Base-by-base conservation (phyloP, 2,329 filamentous ascomycete genomes). In the Amauroascus verrucosus region DNA sequence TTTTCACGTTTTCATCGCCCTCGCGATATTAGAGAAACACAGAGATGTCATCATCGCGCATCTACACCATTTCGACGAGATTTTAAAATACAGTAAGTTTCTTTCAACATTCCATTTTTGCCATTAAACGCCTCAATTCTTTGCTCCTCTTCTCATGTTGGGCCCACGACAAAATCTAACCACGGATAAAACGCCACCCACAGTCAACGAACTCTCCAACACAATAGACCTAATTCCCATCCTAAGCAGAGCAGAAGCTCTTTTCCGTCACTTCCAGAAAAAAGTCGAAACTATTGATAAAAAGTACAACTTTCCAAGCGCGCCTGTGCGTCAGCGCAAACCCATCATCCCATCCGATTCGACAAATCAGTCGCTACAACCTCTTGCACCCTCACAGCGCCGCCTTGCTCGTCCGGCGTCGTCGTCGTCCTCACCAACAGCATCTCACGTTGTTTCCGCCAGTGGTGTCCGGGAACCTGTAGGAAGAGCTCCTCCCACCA, bases 11-110 rank as follows among this genome's bases (percentile, higher is more conserved):
- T 98, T 98, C 65, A 78, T 98, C 57, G 93, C 94, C 0, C 72
- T 98, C 40, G 91, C 93, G 0, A 95, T 98, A 37, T 70, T 98
- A 22, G 93, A 98, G 69, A 95, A 94, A 71, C 93, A 97, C 64
- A 77, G 91, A n/a, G 85, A 91, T 64, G 86, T 97, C 11, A 97
- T 98, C 57, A 95, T 98, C 84, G 82, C 85, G 53, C 93, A 98
- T 69, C 74, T 98, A 24, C 81, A 88, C 65, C 87, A 91, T 62
- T 98, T 98, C 71, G 93, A 98, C 59, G 94, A 98, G 69, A 88
- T 98, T 30, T 74, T 98, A 26, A 98, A 98, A 75, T 98, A 97
- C 65, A 78, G 87, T 91, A 79, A 54, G 84, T 74, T 18, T 22
- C 6, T n/a, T n/a, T n/a, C n/a, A n/a, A n/a, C n/a, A n/a, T n/a